Evolutionary conservation across 1,284 basidiomycete species (phyloP), one percentile per base, ranked within the genome.

Genomic region (Phellopilus nigrolimitatus): DNA sequence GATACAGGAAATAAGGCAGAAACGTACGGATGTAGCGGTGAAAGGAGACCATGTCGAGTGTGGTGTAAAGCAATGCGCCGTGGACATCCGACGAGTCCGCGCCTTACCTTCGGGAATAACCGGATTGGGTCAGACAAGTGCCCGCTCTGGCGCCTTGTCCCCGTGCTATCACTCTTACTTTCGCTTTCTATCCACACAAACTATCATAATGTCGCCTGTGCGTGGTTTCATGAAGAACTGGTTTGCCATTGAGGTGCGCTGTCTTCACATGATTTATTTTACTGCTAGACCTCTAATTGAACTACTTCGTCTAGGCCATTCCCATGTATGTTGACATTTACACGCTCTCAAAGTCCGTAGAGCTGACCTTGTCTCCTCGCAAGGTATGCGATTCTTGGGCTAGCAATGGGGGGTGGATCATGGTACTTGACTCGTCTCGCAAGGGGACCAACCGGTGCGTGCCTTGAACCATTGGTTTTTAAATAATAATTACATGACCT

Each of bases 371-470:
- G 21, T 53, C 54, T 25, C 28, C 19, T 40, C 48, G 47, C 28
- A 58, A 90, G 87, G 57, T 89, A 86, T 62, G 78, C 76, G 52
- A 79, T 90, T 62, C 75, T 90, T 52, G 83, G 81, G 49, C 63
- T 76, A 47, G 79, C 85, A 34, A 67, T 87, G 43, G 69, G 63
- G 30, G 88, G 88, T 57, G 82, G 79, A 24, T 57, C 62, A n/a
- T 90, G 84, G 87, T 91, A 89, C 65, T 60, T 85, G 34, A 65
- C 67, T 56, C 84, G 86, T 53, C 79, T 90, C 43, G 87, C 88
- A 8, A 73, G 71, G 39, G 84, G 87, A 36, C 82, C 88, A 28
- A 72, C 67, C 37, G 73, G 88, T 89, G 63, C 64, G 81, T 69
- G 13, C n/a, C 17, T 15, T 25, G 17, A 48, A 9, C 40, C 36